These are phyloP conservation scores for Sphaerulina vaccinii DNA, from an alignment of 2,329 filamentous ascomycete species.

Conservation along the genomic window DNA sequence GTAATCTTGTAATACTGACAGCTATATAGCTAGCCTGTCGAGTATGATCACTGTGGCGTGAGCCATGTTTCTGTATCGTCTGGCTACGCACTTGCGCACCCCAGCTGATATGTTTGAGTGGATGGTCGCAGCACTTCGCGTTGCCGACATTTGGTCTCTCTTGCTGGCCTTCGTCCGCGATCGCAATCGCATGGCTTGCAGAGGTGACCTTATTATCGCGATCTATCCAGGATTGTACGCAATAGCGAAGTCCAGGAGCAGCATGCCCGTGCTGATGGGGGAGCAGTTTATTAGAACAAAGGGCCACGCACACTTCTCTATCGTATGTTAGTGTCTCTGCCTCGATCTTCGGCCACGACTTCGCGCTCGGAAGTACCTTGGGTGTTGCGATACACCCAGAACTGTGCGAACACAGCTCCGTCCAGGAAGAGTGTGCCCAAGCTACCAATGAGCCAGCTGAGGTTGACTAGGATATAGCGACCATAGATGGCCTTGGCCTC, in stretches of 20 bases:
- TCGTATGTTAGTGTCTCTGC: conserved; percentile 29
- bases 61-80: no score
- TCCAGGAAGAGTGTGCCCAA: conserved; percentile 84
- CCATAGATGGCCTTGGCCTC: conserved; percentile 70
- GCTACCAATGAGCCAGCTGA: conserved; percentile 87
- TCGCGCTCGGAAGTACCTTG: conserved; percentile 15
- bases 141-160: no score
- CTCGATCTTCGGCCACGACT: conserved; percentile 31
- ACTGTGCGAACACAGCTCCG: conserved; percentile 83
- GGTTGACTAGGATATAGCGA: conserved; percentile 81
- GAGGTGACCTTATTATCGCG: no score
- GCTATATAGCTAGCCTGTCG: not conserved
- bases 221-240: no score
- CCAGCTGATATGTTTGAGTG: no score
- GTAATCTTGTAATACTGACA: not conserved
- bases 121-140: no score
- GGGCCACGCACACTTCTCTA: not conserved
- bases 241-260: no score
- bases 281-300: not conserved
- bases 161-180: no score
- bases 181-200: no score
- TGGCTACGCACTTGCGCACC: no score
- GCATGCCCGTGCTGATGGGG: no score
- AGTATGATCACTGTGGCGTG: no score
- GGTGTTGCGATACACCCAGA: conserved; percentile 71